phyloP scores from a whole-genome alignment of 169 alveolate species.

The Miamiensis avidus region DNA sequence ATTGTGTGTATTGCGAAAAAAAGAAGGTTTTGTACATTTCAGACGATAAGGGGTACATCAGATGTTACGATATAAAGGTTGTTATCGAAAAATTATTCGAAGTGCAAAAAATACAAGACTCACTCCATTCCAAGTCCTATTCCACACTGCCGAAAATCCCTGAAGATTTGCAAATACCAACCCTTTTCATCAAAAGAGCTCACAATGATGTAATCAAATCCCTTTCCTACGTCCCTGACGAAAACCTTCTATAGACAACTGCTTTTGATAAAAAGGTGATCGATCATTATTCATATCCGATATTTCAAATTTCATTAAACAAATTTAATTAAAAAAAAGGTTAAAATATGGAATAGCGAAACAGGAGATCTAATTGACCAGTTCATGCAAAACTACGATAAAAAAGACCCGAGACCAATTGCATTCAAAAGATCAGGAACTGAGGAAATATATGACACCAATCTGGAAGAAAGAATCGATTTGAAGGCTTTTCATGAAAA shows the following conservation, averaged over 20 bases:
- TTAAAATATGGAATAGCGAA: conserved; percentile 42
- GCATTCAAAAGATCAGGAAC: conserved; percentile 49
- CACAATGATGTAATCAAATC: conserved; percentile 46
- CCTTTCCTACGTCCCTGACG: conserved; percentile 32
- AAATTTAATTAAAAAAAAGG: neutral
- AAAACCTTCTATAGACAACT: conserved; percentile 36
- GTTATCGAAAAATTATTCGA: conserved; percentile 16
- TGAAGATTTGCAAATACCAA: neutral
- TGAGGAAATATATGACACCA: conserved; percentile 42
- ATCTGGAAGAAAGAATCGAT: conserved; percentile 42
- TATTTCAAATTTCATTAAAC: neutral
- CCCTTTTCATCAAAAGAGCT: conserved; percentile 14
- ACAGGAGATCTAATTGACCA: conserved; percentile 48
- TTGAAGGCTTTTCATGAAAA: neutral
- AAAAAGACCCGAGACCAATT: conserved; percentile 44
- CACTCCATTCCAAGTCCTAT: neutral
- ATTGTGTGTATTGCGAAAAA: conserved; percentile 33
- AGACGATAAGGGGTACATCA: conserved; percentile 50
- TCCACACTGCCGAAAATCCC: conserved; percentile 7
- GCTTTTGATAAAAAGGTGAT: conserved; percentile 44
- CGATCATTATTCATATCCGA: neutral
- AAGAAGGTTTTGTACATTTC: conserved; percentile 17
- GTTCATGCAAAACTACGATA: conserved; percentile 39
- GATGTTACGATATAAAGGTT: conserved; percentile 29
- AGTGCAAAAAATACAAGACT: conserved; percentile 11